Evolutionary conservation across 352 stramenopile species (phyloP).

Genomic region (Phytophthora fragariae): DNA sequence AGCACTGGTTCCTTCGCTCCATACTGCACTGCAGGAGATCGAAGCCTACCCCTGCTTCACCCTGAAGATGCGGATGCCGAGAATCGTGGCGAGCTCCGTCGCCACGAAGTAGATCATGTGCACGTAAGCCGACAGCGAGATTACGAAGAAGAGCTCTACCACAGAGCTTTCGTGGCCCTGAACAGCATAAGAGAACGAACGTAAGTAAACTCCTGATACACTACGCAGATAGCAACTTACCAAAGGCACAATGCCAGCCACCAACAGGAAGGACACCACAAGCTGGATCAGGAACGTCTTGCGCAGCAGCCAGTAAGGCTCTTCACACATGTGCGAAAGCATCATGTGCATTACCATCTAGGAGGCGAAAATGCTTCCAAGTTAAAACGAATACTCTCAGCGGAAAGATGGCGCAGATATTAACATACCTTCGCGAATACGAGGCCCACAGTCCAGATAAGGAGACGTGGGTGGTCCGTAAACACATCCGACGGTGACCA

Average conservation of each 20-base stretch:
- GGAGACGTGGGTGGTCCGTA: slow-evolving; percentile 78
- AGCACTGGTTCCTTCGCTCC: no score
- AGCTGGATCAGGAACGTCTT: slow-evolving; percentile 84
- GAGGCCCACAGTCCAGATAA: slow-evolving; percentile 87
- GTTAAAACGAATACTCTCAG: slow-evolving; percentile 1
- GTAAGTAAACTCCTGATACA: slow-evolving; percentile 6
- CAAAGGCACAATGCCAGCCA: slow-evolving; percentile 77
- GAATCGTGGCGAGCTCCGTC: slow-evolving; percentile 74
- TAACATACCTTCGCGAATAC: slow-evolving; percentile 79
- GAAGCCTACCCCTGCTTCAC: slow-evolving; percentile 62
- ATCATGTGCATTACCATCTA: slow-evolving; percentile 93
- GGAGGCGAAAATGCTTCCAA: background rate
- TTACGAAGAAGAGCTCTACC: slow-evolving; percentile 79
- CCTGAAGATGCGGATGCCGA: slow-evolving; percentile 86
- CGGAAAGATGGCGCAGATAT: background rate
- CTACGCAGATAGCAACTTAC: slow-evolving; percentile 37
- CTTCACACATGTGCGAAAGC: slow-evolving; percentile 88
- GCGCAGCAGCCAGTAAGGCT: slow-evolving; percentile 85
- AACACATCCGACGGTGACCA: slow-evolving; percentile 88
- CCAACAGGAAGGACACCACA: slow-evolving; percentile 66
- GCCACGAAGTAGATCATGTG: slow-evolving; percentile 90
- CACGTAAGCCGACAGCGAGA: slow-evolving; percentile 71
- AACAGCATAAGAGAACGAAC: background rate
- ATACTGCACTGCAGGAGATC: no score
- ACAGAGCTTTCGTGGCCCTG: slow-evolving; percentile 75